phyloP scores from a whole-genome alignment of 2,329 filamentous ascomycete genomes.

The Fusarium cicatricum region DNA sequence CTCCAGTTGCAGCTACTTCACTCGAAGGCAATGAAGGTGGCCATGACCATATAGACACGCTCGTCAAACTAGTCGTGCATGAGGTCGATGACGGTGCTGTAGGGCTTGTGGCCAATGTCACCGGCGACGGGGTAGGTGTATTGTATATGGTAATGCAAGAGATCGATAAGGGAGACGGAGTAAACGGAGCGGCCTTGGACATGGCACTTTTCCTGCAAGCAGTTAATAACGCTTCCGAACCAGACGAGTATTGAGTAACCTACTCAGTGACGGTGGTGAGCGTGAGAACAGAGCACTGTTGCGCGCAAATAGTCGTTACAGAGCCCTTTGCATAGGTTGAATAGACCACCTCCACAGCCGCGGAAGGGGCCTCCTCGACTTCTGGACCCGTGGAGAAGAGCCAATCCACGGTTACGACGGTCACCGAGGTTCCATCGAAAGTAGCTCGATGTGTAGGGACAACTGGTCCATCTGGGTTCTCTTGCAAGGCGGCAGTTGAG shows the following conservation, averaged over 20 bases:
- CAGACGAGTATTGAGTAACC: background rate
- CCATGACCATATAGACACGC: constrained; percentile 16
- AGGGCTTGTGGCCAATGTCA: background rate
- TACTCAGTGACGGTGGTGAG: constrained; percentile 34
- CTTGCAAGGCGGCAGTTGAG: constrained; percentile 3
- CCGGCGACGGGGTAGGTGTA: constrained; percentile 6
- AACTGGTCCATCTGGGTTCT: background rate
- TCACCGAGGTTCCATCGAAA: constrained; percentile 9
- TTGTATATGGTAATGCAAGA: constrained; percentile 35
- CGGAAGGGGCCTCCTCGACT: background rate
- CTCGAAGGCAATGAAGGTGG: constrained; percentile 5
- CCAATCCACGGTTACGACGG: constrained; percentile 27
- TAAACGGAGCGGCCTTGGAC: constrained; percentile 10
- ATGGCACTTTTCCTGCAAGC: constrained; percentile 18
- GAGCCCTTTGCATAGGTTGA: constrained; percentile 7
- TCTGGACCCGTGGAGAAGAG: constrained; percentile 24
- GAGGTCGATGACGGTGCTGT: constrained; percentile 5
- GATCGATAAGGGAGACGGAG: constrained; percentile 17
- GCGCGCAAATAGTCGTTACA: constrained; percentile 33
- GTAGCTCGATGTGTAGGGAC: constrained; percentile 9
- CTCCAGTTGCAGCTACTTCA: constrained; percentile 3
- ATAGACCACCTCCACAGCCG: background rate
- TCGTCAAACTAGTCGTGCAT: constrained; percentile 4
- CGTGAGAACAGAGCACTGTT: constrained; percentile 31
- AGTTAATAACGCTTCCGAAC: constrained; percentile 1